These are phyloP conservation scores for Sclerotinia minor DNA, from an alignment of 2,329 filamentous ascomycete species.

Conservation along the genomic window DNA sequence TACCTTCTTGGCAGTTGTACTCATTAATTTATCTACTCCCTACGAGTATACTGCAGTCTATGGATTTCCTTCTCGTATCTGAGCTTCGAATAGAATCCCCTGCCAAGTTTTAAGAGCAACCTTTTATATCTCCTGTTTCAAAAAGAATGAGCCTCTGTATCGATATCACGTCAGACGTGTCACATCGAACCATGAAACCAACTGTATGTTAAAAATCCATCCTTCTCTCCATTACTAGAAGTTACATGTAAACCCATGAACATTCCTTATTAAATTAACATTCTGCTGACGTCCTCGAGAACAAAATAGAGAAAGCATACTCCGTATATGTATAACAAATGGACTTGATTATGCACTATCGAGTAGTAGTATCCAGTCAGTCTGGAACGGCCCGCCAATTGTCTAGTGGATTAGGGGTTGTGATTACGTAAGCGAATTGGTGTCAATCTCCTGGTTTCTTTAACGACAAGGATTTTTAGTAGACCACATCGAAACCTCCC, in stretches of 20 bases:
- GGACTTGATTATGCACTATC: neutral
- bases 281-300: neutral
- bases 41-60: neutral
- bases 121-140: conserved; percentile 14
- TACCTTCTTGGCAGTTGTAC: neutral
- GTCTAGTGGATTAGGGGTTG: conserved; percentile 7
- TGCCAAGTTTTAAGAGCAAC: neutral
- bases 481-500: neutral
- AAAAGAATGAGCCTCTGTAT: neutral
- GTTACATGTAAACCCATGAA: neutral
- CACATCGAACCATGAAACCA: neutral
- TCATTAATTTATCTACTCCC: too few relatives aligned
- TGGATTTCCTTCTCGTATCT: neutral
- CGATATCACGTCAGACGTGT: conserved; percentile 9
- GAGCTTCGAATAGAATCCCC: neutral
- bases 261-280: neutral
- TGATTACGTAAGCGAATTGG: neutral
- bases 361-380: neutral
- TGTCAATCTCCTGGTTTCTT: neutral
- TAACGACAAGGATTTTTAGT: neutral
- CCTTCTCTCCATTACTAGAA: neutral
- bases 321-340: too few relatives aligned
- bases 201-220: neutral
- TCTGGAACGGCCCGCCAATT: neutral
- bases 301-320: neutral